Evolutionary conservation across 1,284 basidiomycete species (phyloP).

Genomic region (Boletellus deceptivus): DNA sequence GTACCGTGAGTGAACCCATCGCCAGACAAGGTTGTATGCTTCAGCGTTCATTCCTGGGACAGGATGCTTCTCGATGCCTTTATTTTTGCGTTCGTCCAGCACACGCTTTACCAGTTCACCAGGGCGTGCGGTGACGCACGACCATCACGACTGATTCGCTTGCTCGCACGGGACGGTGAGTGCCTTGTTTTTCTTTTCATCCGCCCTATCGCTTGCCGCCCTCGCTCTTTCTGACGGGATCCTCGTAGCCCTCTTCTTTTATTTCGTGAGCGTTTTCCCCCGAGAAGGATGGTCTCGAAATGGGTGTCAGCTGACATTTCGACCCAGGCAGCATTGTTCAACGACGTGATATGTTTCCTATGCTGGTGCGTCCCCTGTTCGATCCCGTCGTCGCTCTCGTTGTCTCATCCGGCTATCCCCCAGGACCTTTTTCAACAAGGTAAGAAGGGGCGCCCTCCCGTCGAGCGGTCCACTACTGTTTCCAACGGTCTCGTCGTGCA

Average conservation of each 20-base stretch:
- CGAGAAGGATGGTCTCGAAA: too few species aligned
- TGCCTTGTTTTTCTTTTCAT: too few species aligned
- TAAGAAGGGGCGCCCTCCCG: constrained; percentile 1
- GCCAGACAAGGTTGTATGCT: background rate
- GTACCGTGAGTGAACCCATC: constrained; percentile 10
- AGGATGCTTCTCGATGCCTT: constrained; percentile 20
- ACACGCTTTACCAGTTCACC: constrained; percentile 4
- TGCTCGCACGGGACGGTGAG: constrained; percentile 24
- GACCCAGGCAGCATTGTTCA: constrained; percentile 16
- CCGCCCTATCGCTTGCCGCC: too few species aligned
- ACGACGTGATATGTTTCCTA: constrained; percentile 6
- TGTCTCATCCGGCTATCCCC: too few species aligned
- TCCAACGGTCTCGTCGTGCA: too few species aligned
- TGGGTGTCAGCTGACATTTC: background rate
- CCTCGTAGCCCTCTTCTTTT: constrained; percentile 18
- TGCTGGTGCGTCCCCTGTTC: constrained; percentile 21
- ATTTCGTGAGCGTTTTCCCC: constrained; percentile 11
- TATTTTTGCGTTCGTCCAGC: constrained; percentile 3
- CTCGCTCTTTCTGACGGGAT: background rate
- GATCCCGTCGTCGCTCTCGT: background rate
- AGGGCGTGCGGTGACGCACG: background rate
- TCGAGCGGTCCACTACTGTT: too few species aligned
- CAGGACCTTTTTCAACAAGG: constrained; percentile 12
- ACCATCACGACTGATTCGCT: constrained; percentile 11
- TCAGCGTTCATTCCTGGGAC: background rate